Base-by-base conservation (phyloP, 768 basidiomycete species). In the Tylopilus balloui region DNA sequence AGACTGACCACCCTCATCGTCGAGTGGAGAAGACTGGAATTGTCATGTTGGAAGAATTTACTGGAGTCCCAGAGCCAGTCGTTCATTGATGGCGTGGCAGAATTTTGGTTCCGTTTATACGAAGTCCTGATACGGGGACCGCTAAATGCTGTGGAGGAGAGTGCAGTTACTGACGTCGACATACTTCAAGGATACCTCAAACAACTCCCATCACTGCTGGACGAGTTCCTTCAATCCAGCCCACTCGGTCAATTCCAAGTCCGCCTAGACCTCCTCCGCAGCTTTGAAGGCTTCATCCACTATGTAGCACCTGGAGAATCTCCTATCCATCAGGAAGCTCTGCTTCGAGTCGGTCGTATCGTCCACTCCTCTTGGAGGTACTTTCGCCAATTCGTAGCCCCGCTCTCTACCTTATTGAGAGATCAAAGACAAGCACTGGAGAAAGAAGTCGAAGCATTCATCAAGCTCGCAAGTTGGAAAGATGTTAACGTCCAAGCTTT, bases 381-480 rank as follows among this genome's bases (percentile, higher is more conserved):
- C 62, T 95, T 84, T 62, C 51, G 62, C n/a, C 77, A 87, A 40
- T 92, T 84, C 65, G 63, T 72, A 15, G 55, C 69, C 1, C 62
- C 69, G 12, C 63, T 93, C 24, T 58, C 67, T 2, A 59, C 68
- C 3, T 72, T 72, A n/a, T 69, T 96, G 24, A 56, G 62, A 3
- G 66, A 75, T 15, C 84, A 88, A 61, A 78, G 84, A 42, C 67
- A 65, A 1, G 60, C 58, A 0, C 65, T 96, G 27, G 92, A 97
- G 68, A 86, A 83, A 57, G 88, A 94, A 48, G 78, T 97, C 44
- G 79, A 76, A 50, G 83, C 79, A 37, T 85, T 92, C 63, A 86
- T 98, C 73, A 95, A 93, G 66, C 75, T 99, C 38, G 96, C 96
- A 2, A 97, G 93, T 61, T 98, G 96, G 96, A 96, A 89, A 67